Base-by-base conservation (phyloP, 345 rosid species). In the Viola odorata region DNA sequence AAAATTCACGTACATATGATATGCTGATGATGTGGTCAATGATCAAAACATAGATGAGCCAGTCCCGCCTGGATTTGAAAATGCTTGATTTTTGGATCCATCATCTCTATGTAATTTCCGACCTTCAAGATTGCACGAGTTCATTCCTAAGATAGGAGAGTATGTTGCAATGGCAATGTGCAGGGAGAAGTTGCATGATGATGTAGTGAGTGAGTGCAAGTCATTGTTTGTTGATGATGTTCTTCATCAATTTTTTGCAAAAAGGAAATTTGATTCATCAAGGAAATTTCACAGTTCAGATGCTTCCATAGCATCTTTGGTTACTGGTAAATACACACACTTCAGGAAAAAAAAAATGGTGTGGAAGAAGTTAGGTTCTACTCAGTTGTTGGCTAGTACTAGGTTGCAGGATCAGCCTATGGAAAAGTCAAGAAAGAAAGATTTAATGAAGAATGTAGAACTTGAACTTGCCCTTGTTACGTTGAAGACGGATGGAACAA, bases 171-270 rank as follows among this genome's bases (percentile, higher is more conserved):
- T 53, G 63, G 95, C 97, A 66, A 51, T 91, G 71, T 88, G 81
- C 76, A 81, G 92, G 73, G 94, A 88, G 77, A 85, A 81, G 79
- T 77, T 95, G 84, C 91, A 86, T 70, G 82, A 77, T 67, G 78
- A 67, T 75, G 86, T 80, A 50, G 72, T 85, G 55, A 74, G 69
- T 48, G 88, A 81, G 60, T 95, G 91, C 85, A 82, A 75, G 72
- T 74, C 81, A 45, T 62, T 62, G 49, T 77, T 82, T 58, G 48
- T 77, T 65, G 62, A 72, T 73, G 72, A 53, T 60, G 58, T 53
- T 78, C 77, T 91, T 56, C 68, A 64, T 44, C 73, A 71, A 32
- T 78, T 76, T 65, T 23, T 23, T 23, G 32, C 32, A 23, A 23
- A 23, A 23, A 23, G 32, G 32, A 23, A 23, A 23, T 23, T 23